Conservation (phyloP, 129 eudicot species). For the Lonicera japonica region DNA sequence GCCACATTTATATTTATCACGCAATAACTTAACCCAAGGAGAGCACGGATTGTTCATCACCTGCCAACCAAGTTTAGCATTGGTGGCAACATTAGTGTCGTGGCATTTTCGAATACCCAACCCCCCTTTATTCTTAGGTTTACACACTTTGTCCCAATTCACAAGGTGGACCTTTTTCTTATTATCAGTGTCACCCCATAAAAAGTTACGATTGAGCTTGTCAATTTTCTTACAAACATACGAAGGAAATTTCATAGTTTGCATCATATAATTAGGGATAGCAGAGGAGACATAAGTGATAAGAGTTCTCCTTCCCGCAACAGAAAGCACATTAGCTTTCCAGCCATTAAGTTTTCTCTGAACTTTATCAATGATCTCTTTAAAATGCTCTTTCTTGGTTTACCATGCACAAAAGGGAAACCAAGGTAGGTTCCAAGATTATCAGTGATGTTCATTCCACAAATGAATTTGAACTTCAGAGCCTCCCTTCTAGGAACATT, state of each 20-base stretch:
- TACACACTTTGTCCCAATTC: background rate
- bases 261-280: no score
- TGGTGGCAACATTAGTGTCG: background rate
- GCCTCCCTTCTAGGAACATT: no score
- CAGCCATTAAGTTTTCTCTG: background rate
- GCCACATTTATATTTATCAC: background rate
- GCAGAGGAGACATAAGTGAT: background rate
- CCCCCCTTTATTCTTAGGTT: background rate
- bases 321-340: background rate
- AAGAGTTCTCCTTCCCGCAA: background rate
- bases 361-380: background rate
- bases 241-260: no score
- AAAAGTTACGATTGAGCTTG: background rate
- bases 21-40: background rate
- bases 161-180: background rate
- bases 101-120: background rate
- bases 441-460: background rate
- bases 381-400: background rate
- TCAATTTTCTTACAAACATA: background rate
- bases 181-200: background rate
- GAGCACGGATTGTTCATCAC: background rate
- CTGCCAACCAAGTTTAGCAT: background rate
- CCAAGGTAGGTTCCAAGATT: constrained; percentile 11
- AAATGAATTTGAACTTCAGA: background rate
- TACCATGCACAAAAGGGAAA: background rate